Base-by-base conservation (phyloP, 2,329 filamentous ascomycete genomes). In the Pestalotiopsis sp. region DNA sequence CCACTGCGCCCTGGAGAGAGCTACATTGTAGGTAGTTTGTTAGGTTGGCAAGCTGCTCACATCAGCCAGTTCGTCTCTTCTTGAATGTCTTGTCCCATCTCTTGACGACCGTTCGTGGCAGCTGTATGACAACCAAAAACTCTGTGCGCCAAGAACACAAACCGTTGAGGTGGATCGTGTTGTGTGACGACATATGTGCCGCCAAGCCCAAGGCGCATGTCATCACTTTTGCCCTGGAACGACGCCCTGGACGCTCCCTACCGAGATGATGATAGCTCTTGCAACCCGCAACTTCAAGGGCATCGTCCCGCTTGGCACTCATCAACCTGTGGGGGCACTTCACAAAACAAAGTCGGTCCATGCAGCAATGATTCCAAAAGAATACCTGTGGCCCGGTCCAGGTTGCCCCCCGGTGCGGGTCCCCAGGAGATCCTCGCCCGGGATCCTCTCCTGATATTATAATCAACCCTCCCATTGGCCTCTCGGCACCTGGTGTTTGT, bases 311-410 rank as follows among this genome's bases (percentile, higher is more conserved):
- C 59, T 62, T 62, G 59, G 59, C 59, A 39, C 17, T 62, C 59
- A 38, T 36, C 27, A 39, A 62, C 59, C 31, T 36, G n/a, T 20
- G 59, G 31, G n/a, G 13, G 9, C 13, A 20, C 2, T 9, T 36
- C 31, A 36, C 31, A 36, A 36, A 9, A 36, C 31, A 36, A 36
- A 11, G n/a, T 20, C 59, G 38, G 36, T 39, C 59, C n/a, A 36
- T 62, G 59, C 59, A 62, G 57, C 59, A 20, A 62, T 62, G 59
- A 62, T 62, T 62, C 59, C 59, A 62, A 62, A 62, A 36, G 36
- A 59, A 27, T 31, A 38, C 31, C 31, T 36, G 31, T 62, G 31
- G n/a, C 59, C 36, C 59, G 14, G n/a, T n/a, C 27, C 27, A 39
- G 17, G 45, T 52, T 36, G 31, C 31, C 55, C 13, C 31, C 38